These are phyloP conservation scores for Phytophthora parvispora DNA, from an alignment of 352 stramenopile genomes.

Conservation along the genomic window DNA sequence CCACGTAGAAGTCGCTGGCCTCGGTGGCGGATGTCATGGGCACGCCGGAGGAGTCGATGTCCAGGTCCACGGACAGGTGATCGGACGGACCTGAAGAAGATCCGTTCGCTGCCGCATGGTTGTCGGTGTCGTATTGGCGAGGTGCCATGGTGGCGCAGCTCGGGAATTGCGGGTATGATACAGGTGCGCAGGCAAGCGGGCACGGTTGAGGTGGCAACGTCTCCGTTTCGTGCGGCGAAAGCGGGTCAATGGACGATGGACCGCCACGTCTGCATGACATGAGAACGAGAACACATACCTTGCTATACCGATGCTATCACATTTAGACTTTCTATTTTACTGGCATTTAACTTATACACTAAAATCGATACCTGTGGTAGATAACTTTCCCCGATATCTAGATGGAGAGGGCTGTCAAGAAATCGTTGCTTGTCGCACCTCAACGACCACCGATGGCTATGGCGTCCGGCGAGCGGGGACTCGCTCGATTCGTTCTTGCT, in stretches of 20 bases:
- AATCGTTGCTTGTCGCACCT: slow-evolving; percentile 13
- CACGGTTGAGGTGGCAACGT: neutral
- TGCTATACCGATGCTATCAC: neutral
- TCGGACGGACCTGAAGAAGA: slow-evolving; percentile 10
- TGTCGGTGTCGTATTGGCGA: slow-evolving; percentile 15
- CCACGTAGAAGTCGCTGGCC: slow-evolving; percentile 31
- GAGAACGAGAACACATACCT: slow-evolving; percentile 2
- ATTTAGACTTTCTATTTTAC: neutral
- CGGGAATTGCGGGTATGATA: slow-evolving; percentile 18
- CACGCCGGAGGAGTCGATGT: slow-evolving; percentile 21
- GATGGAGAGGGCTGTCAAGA: slow-evolving; percentile 20
- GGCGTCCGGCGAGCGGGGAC: neutral
- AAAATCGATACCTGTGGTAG: slow-evolving; percentile 6
- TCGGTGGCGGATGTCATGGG: slow-evolving; percentile 29
- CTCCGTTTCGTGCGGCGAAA: slow-evolving; percentile 25
- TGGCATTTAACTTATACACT: neutral
- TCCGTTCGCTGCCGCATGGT: slow-evolving; percentile 11
- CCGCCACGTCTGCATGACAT: slow-evolving; percentile 23
- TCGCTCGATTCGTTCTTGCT: neutral
- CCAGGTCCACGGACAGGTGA: slow-evolving; percentile 30
- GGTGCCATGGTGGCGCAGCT: slow-evolving; percentile 14
- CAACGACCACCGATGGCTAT: neutral
- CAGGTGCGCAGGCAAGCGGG: neutral
- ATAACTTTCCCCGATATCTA: neutral
- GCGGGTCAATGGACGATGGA: slow-evolving; percentile 8